phyloP scores from a whole-genome alignment of 441 rosid genomes.

The Melastoma candidum region DNA sequence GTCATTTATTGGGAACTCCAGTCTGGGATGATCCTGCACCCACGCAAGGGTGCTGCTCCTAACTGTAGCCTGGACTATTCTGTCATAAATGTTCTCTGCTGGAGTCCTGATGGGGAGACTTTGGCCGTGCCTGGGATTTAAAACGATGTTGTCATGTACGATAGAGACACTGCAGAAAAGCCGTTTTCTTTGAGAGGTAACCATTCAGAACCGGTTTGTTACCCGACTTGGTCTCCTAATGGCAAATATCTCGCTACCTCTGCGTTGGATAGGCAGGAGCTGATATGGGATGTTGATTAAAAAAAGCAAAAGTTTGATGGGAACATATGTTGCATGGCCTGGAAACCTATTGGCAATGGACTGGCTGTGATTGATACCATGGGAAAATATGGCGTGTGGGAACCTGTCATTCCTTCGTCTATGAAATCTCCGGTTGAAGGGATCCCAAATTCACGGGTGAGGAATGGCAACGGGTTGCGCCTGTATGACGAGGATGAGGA shows the following conservation, averaged over 20 bases:
- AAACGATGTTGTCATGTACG: constrained; percentile 87
- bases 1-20: constrained; percentile 82
- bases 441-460: constrained; percentile 44
- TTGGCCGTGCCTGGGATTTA: constrained; percentile 80
- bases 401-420: constrained; percentile 78
- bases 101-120: constrained; percentile 94
- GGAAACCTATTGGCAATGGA: constrained; percentile 88
- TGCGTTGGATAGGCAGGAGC: constrained; percentile 71
- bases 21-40: constrained; percentile 49
- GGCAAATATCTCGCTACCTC: constrained; percentile 92
- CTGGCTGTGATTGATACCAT: constrained; percentile 69
- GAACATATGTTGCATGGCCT: constrained; percentile 66
- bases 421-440: constrained; percentile 82
- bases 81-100: constrained; percentile 47
- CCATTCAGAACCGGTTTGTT: constrained; percentile 62
- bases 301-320: constrained; percentile 73
- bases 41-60: constrained; percentile 63
- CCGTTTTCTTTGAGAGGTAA: constrained; percentile 72
- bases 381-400: constrained; percentile 88
- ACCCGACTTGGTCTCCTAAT: constrained; percentile 79
- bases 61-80: constrained; percentile 52
- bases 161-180: constrained; percentile 88
- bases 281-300: constrained; percentile 70
- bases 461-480: constrained; percentile 60
- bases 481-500: constrained; percentile 59